These are phyloP conservation scores for Botrytis tulipae DNA, from an alignment of 2,329 filamentous ascomycete species.

Conservation along the genomic window DNA sequence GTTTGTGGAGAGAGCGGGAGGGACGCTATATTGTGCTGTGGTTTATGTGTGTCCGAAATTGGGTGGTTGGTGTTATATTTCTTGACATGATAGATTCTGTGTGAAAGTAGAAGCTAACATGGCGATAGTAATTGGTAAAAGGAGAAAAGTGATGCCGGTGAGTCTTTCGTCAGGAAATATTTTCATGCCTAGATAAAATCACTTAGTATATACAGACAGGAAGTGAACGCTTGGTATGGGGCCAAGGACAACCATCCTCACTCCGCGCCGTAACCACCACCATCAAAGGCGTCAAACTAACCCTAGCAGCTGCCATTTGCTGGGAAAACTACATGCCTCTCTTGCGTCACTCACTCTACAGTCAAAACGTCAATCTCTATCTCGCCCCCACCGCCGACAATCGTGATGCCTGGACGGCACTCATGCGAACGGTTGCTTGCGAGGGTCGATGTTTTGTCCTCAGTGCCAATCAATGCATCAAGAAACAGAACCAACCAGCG, in stretches of 20 bases:
- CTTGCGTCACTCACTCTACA: background rate
- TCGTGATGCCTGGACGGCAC: background rate
- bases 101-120: background rate
- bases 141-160: background rate
- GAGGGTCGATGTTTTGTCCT: background rate
- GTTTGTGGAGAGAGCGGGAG: background rate
- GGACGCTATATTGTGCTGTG: background rate
- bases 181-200: background rate
- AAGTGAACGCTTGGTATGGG: background rate
- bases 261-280: background rate
- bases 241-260: background rate
- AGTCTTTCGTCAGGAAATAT: background rate
- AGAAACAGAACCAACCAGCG: background rate
- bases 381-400: background rate
- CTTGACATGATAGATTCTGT: background rate
- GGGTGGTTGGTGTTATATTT: background rate
- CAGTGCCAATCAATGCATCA: background rate
- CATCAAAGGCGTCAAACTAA: background rate
- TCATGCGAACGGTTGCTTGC: background rate
- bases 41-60: background rate
- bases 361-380: slow-evolving; percentile 1
- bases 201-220: background rate
- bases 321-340: background rate
- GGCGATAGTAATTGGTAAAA: background rate
- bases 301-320: background rate